Conservation (phyloP, 805 yeast species). For the Ogataea neopini region DNA sequence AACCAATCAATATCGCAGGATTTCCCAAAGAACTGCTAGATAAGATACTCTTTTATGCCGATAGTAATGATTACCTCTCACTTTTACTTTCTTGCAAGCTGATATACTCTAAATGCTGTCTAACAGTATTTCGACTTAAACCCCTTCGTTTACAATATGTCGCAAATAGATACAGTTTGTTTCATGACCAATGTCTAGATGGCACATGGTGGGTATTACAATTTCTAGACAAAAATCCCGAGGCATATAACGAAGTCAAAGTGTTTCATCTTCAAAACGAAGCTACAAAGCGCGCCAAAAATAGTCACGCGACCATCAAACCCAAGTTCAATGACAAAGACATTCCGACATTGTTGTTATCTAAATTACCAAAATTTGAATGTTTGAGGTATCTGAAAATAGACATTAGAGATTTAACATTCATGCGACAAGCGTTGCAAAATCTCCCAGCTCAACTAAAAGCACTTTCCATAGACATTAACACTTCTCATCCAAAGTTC, state of each 20-base stretch:
- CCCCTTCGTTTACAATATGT: conserved; percentile 20
- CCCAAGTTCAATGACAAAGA: conserved; percentile 5
- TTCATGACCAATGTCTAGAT: conserved; percentile 10
- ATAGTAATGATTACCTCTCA: conserved; percentile 16
- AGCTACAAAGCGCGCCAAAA: background rate
- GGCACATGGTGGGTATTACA: conserved; percentile 15
- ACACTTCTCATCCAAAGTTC: conserved; percentile 13
- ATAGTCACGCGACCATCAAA: background rate
- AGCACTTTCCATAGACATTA: conserved; percentile 20
- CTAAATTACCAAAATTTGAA: conserved; percentile 11
- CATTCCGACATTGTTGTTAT: conserved; percentile 11
- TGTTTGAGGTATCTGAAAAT: conserved; percentile 21
- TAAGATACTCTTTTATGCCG: conserved; percentile 16
- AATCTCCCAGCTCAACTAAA: conserved; percentile 19
- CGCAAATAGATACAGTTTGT: conserved; percentile 7
- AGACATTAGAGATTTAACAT: conserved; percentile 13
- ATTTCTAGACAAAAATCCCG: conserved; percentile 15
- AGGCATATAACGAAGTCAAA: conserved; percentile 16
- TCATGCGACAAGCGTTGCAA: conserved; percentile 11
- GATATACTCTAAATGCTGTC: conserved; percentile 21
- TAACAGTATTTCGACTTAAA: conserved; percentile 21
- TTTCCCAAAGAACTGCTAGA: conserved; percentile 31
- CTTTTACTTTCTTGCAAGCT: conserved; percentile 22
- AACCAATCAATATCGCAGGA: conserved; percentile 6
- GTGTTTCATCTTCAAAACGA: conserved; percentile 18